Base-by-base conservation (phyloP, 164 flowering plant species). In the Macadamia integrifolia region DNA sequence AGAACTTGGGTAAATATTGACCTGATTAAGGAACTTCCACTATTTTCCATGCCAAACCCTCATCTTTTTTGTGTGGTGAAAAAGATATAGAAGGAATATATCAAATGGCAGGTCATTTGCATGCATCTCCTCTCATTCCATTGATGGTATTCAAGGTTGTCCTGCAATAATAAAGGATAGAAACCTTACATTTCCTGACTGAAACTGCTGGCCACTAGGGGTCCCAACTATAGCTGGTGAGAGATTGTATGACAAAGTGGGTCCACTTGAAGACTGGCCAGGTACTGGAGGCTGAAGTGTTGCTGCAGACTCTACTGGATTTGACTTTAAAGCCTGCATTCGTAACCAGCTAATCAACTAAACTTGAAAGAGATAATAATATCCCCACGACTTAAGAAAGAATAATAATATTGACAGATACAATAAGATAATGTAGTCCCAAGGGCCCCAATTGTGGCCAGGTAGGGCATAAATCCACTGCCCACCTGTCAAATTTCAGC, bases 221-320 rank as follows among this genome's bases (percentile, higher is more conserved):
- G 77, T 67, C 52, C 70, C 74, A 65, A 60, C 64, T 58, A 69
- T 75, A 61, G 71, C 67, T 63, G 76, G 70, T 42, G 77, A 49
- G n/a, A 70, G 59, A 63, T 69, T 72, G 72, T 80, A 78, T 12
- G 83, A 74, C 61, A 76, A 78, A 65, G 75, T 78, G 2, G 81
- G 70, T 50, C 78, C 70, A 67, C 71, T 55, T 62, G 75, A 56
- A 53, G 80, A 62, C 53, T 61, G 74, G 6, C 74, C 71, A 68
- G 78, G 72, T 53, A 55, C 71, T 44, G 77, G 77, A 48, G 79
- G 80, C 49, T 78, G 80, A 56, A 65, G 56, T 28, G 66, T 65
- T 35, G 69, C 70, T 69, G 67, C 23, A 56, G 74, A 66, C 6
- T 67, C 70, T 14, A 72, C 67, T 46, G 44, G 61, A 65, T 53